A percentile compares a stretch with the other conserved stretches of the same genome.
These are phyloP conservation scores for Caryopteris hybrid DNA, from an alignment of 305 asterid genomes.

Conservation along the genomic window DNA sequence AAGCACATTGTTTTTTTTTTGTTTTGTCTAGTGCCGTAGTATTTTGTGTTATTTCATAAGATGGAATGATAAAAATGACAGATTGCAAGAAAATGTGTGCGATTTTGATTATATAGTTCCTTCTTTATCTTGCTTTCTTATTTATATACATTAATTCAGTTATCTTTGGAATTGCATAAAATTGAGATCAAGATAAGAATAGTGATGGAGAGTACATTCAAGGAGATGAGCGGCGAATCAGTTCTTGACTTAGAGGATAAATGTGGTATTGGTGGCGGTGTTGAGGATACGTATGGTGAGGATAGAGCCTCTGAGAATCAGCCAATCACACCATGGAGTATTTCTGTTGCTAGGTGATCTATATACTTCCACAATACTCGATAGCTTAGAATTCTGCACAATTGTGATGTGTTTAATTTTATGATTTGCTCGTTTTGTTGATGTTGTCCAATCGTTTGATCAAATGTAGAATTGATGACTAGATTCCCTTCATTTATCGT, in stretches of 20 bases:
- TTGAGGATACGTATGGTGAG: conserved; percentile 71
- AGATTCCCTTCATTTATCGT: too few relatives aligned
- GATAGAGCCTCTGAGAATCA: conserved; percentile 82
- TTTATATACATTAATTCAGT: conserved; percentile 7
- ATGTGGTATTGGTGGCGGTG: conserved; percentile 74
- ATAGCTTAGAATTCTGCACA: not conserved
- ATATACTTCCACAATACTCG: not conserved
- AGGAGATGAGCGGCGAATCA: conserved; percentile 57
- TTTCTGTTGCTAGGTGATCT: conserved; percentile 42
- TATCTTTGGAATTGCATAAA: not conserved
- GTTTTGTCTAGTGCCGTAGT: too few relatives aligned
- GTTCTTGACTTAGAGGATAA: conserved; percentile 65
- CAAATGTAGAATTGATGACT: not conserved
- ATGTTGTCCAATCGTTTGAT: too few relatives aligned
- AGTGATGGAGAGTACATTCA: conserved; percentile 68
- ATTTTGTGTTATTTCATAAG: too few relatives aligned
- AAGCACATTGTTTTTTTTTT: not conserved
- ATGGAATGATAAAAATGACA: too few relatives aligned
- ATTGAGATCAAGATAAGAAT: conserved; percentile 19
- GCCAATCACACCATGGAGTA: conserved; percentile 77
- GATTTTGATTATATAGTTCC: conserved; percentile 6
- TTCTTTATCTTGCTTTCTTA: not conserved
- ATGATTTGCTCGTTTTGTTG: not conserved
- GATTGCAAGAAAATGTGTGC: too few relatives aligned
- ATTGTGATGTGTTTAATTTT: not conserved